These are phyloP conservation scores for Paramecium sonneborni DNA, from an alignment of 73 alveolate genomes.

Conservation along the genomic window DNA sequence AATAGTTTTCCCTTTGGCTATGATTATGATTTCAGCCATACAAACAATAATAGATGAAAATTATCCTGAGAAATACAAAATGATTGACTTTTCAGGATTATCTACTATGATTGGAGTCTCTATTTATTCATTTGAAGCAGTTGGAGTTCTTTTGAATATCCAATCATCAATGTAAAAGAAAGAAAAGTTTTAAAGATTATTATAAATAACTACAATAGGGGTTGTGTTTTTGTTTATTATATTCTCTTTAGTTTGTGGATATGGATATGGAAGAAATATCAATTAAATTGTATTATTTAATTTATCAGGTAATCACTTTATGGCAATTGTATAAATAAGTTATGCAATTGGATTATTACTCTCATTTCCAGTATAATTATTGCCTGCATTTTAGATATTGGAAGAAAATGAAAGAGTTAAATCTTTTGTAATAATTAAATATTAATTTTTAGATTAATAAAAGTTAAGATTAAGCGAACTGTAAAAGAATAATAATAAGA, in stretches of 20 bases:
- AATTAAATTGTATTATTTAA: slow-evolving; percentile 50
- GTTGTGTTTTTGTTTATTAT: slow-evolving; percentile 25
- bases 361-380: slow-evolving; percentile 53
- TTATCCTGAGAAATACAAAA: background rate
- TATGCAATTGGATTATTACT: slow-evolving; percentile 63
- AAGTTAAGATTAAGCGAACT: background rate
- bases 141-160: slow-evolving; percentile 43
- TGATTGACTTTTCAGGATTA: background rate
- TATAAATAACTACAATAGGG: background rate
- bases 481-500: background rate
- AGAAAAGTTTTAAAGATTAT: slow-evolving; percentile 43
- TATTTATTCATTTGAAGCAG: slow-evolving; percentile 63
- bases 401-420: slow-evolving; percentile 20
- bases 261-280: slow-evolving; percentile 49
- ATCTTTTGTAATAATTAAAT: background rate
- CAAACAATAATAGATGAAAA: background rate
- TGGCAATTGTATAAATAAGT: slow-evolving; percentile 14
- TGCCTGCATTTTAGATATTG: slow-evolving; percentile 52
- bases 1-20: slow-evolving; percentile 41
- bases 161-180: slow-evolving; percentile 57
- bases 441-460: background rate
- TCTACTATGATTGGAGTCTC: slow-evolving; percentile 64
- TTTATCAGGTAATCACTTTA: background rate
- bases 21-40: slow-evolving; percentile 16
- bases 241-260: slow-evolving; percentile 48